A percentile compares a stretch with the other conserved stretches of the same genome.
Evolutionary conservation across 192 early-diverging fungal species (phyloP).

Genomic region (Jimgerdemannia lactiflua): DNA sequence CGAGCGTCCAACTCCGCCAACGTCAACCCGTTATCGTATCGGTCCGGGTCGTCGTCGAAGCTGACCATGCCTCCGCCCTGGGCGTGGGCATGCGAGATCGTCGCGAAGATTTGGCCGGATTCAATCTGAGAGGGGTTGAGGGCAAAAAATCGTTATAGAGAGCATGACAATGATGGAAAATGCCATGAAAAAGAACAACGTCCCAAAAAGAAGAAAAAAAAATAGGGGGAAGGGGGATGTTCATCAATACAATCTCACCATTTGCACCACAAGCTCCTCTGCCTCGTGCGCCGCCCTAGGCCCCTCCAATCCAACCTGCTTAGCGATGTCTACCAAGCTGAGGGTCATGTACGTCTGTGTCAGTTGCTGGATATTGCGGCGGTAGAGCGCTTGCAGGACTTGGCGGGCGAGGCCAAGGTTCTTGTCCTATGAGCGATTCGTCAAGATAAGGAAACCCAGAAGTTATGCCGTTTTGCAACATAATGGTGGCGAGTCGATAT

Average conservation of each 20-base stretch:
- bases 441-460: background rate
- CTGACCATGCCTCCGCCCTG: conserved; percentile 49
- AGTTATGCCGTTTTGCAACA: too few relatives aligned
- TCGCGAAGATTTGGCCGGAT: conserved; percentile 46
- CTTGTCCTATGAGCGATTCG: conserved; percentile 33
- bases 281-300: conserved; percentile 36
- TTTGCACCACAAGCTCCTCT: conserved; percentile 51
- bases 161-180: too few relatives aligned
- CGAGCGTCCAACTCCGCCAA: conserved; percentile 43
- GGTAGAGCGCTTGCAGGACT: conserved; percentile 40
- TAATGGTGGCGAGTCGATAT: too few relatives aligned
- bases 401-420: conserved; percentile 66
- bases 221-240: background rate
- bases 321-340: conserved; percentile 66
- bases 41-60: conserved; percentile 63
- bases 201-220: background rate
- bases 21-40: conserved; percentile 36
- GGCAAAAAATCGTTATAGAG: background rate
- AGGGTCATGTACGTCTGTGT: conserved; percentile 78
- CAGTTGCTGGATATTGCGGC: conserved; percentile 63
- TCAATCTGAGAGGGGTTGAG: conserved; percentile 32
- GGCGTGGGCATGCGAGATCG: conserved; percentile 38
- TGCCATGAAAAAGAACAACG: too few relatives aligned
- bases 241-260: conserved; percentile 41
- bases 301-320: conserved; percentile 44